A percentile compares a stretch with the other conserved stretches of the same genome.
Evolutionary conservation across 345 rosid species (phyloP).

Genomic region (Citrus medica): DNA sequence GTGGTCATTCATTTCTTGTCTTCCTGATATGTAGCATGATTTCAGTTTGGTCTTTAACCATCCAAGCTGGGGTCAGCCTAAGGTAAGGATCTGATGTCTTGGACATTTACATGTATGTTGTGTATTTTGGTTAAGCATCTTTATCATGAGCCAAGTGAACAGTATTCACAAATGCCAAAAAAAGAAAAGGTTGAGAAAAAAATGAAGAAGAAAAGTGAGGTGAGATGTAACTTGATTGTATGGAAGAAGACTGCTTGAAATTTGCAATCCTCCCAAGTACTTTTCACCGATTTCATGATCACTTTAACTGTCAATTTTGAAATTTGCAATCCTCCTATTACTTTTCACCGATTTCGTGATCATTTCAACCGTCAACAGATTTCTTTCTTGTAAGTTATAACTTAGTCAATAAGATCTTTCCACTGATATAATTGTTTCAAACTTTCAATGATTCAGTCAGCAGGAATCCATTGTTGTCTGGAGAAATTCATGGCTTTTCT

Average conservation of each 20-base stretch:
- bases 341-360: neutral
- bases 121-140: neutral
- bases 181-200: neutral
- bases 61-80: neutral
- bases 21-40: neutral
- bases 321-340: neutral
- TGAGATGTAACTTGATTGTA: neutral
- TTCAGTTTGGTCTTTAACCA: constrained; percentile 14
- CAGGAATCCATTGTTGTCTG: neutral
- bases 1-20: neutral
- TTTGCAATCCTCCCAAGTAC: neutral
- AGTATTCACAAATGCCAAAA: too few species aligned
- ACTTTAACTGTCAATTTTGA: neutral
- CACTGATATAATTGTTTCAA: neutral
- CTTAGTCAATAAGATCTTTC: neutral
- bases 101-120: neutral
- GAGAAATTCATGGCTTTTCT: constrained; percentile 9
- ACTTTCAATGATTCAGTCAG: constrained; percentile 1
- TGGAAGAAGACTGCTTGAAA: neutral
- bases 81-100: neutral
- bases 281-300: neutral
- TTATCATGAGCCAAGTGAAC: neutral
- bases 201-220: neutral
- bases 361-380: neutral
- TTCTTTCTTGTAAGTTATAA: neutral